Evolutionary conservation across 2,329 filamentous ascomycete genomes (phyloP), one percentile per base, ranked within the genome.

Genomic region (Cytospora paraplurivora): DNA sequence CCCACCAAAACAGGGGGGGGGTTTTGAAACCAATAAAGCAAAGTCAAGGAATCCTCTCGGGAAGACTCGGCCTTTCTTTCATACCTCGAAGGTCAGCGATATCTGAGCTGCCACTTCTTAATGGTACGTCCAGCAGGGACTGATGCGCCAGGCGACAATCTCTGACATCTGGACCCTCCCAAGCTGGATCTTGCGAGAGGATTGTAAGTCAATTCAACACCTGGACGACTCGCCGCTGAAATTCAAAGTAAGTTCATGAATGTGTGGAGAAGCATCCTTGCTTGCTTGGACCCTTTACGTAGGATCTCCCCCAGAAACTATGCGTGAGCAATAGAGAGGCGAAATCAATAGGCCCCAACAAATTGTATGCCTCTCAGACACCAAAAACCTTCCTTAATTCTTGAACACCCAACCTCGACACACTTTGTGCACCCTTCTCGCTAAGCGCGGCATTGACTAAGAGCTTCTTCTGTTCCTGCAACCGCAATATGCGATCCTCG

Each of bases 401-500:
- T 3, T 47, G 19, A 5, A 53, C 13, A 32, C 49, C 56, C 47
- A 65, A 35, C 47, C 19, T 52, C 6, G 44, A 44, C 7, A 58
- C 21, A 1, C n/a, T 33, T 3, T 38, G n/a, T 6, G 60, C 63
- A 4, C 60, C 59, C 32, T 59, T 82, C 75, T 95, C 91, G 69
- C 93, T 90, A 37, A 96, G 80, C 1, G 92, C 92, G 17, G 85
- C 82, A 64, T 90, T 86, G 47, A 96, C 91, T 44, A 94, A 78
- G 55, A 84, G 81, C 38, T 88, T 84, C 78, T 96, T 96, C 74
- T 85, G 82, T 58, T 92, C 85, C 72, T 96, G 92, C n/a, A 96
- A 77, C 37, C 81, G 81, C 38, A 93, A 79, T 65, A 96, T 96
- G 7, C 92, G 85, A 71, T 96, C 92, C 73, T 96, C 92, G 1